Conservation (phyloP, 305 asterid species). For the Fraxinus dipetala region DNA sequence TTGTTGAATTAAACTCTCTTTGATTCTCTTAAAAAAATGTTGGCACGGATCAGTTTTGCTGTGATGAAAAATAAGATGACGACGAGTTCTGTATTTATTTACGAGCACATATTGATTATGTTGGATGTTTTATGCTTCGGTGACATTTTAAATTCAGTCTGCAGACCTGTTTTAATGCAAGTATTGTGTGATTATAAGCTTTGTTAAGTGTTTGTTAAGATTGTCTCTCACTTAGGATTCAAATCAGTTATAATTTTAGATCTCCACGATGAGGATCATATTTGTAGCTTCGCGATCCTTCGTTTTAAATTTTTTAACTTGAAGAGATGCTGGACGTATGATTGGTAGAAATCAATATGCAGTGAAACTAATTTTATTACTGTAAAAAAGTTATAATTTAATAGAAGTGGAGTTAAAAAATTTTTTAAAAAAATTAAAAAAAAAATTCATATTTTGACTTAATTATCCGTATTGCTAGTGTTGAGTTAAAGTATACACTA, state of each 20-base stretch:
- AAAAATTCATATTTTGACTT: too few species aligned
- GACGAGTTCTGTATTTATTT: not conserved
- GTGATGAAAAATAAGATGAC: not conserved
- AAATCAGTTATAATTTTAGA: not conserved
- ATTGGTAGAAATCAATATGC: too few species aligned
- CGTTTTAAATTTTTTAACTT: too few species aligned
- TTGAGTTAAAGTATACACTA: too few species aligned
- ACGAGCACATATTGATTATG: not conserved
- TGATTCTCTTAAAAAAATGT: not conserved
- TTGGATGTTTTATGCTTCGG: not conserved
- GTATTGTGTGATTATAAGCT: not conserved
- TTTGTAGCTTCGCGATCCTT: too few species aligned
- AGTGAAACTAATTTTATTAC: too few species aligned
- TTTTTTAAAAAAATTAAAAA: too few species aligned
- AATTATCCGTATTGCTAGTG: too few species aligned
- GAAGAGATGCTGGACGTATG: too few species aligned
- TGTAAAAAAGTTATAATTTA: too few species aligned
- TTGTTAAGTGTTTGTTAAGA: not conserved
- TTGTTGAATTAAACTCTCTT: conserved; percentile 10
- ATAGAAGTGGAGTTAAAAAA: too few species aligned
- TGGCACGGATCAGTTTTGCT: not conserved
- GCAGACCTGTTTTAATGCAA: not conserved
- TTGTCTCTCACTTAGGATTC: not conserved
- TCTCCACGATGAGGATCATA: too few species aligned
- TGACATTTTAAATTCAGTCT: not conserved